Base-by-base conservation (phyloP, 768 basidiomycete species). In the Rubroboletus pulcherrimus region DNA sequence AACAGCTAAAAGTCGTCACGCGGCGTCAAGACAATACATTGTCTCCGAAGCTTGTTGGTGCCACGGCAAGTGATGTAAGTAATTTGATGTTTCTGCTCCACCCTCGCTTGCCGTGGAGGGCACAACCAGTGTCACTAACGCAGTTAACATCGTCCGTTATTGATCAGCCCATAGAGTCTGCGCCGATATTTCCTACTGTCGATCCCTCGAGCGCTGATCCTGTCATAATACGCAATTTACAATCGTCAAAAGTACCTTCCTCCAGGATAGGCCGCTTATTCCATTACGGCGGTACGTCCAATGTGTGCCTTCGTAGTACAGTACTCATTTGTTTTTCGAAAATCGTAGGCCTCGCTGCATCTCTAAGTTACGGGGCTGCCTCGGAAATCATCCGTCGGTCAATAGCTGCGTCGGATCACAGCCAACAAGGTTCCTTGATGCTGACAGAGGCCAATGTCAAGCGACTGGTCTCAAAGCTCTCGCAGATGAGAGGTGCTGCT, bases 401-500 rank as follows among this genome's bases (percentile, higher is more conserved):
- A 0, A 77, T 79, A 3, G 72, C 73, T 19, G 57, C 73, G 4
- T 68, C 76, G 1, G 64, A 70, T 5, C 65, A 71, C 12, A 57
- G 64, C 4, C 61, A 69, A 17, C 57, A 65, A 12, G 73, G 81
- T 4, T 81, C 87, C 1, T 68, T 94, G 5, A 85, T 98, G 70
- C 84, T 98, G 84, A 91, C 88, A 2, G 94, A 97, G 69, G 87
- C 88, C 7, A 98, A 98, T 66, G 79, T 98, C 53, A 85, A 85
- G 49, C 82, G 95, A 2, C 79, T 99, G 0, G 97, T 98, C 1
- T 84, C 86, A 2, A 97, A 96, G 63, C 77, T 99, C n/a, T 87
- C 91, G 0, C 83, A 88, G 67, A 98, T 99, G 97, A 78, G 95
- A 14, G 96, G 96, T 0, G 97, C 97, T 0, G 97, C 97, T 1